Evolutionary conservation across 2,329 filamentous ascomycete species (phyloP), one percentile per base, ranked within the genome.

Genomic region (Colletotrichum spaethianum): DNA sequence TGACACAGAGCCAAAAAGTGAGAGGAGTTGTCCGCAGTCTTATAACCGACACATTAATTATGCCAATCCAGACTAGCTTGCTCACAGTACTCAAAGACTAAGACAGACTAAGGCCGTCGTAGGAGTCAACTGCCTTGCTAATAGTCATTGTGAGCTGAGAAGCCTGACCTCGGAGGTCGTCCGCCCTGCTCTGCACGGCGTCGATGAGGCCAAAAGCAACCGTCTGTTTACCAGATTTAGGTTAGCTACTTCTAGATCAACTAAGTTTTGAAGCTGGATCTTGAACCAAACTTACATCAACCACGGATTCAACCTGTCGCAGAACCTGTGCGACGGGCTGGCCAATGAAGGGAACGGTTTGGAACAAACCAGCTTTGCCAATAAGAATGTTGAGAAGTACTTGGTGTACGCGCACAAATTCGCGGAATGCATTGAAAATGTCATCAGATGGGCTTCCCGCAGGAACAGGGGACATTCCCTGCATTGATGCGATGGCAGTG

Each of bases 311-410:
- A 5, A 80, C 4, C 20, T 63, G n/a, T 2, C 78, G 74, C 1
- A 82, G 77, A 1, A 76, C 73, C 12, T 74, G 69, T 11, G 76
- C 76, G 6, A 82, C 68, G 0, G 80, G 78, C 6, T 20, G 14
- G 3, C 79, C 80, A 31, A 82, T 68, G 36, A 82, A 33, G 2
- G 78, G 80, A 5, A 81, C 63, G 0, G 67, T 67, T 0, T 14
- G 64, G 56, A 81, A 73, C 6, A 82, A 56, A 2, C 78, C 78
- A 23, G 80, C 74, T 73, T 82, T 83, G 60, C 78, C 79, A 65
- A 82, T 82, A 4, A 83, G 70, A 38, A 80, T 80, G 38, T 80
- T 80, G 18, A 82, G 75, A 11, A 81, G 74, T 1, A n/a, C 59
- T 71, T 82, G 78, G 42, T 82, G 79, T 9, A 80, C 75, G 7